Conservation (phyloP, 2,329 filamentous ascomycete species). For the Fusarium equiseti region DNA sequence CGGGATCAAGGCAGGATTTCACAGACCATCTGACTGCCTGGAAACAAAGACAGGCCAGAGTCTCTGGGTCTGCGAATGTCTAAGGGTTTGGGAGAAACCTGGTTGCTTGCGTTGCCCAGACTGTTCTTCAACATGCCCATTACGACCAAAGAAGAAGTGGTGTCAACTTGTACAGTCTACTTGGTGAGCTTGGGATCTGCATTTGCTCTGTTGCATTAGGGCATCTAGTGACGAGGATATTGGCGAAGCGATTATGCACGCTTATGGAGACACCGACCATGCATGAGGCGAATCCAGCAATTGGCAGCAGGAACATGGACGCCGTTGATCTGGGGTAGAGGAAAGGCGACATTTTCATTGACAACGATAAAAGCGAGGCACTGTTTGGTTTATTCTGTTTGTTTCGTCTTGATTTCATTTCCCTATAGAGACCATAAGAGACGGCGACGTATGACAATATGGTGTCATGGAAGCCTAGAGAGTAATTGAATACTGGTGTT, state of each 20-base stretch:
- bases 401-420: background rate
- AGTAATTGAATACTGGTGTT: background rate
- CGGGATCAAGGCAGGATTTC: slow-evolving; percentile 54
- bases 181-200: too few species aligned
- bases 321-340: too few species aligned
- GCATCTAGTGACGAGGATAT: slow-evolving; percentile 8
- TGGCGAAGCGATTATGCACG: background rate
- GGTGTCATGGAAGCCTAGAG: background rate
- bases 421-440: background rate
- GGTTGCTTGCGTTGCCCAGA: slow-evolving; percentile 52
- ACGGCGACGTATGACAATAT: background rate
- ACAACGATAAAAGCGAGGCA: background rate
- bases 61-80: slow-evolving; percentile 57
- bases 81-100: slow-evolving; percentile 54
- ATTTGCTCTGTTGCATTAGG: slow-evolving; percentile 1
- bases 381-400: background rate
- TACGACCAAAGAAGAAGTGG: slow-evolving; percentile 52
- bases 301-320: background rate
- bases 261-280: background rate
- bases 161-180: slow-evolving; percentile 15
- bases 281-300: background rate
- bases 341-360: background rate
- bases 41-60: slow-evolving; percentile 54
- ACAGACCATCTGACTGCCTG: slow-evolving; percentile 54
- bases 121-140: slow-evolving; percentile 53